These are phyloP conservation scores for Tricholoma sp. DNA, from an alignment of 768 basidiomycete genomes.

Conservation along the genomic window DNA sequence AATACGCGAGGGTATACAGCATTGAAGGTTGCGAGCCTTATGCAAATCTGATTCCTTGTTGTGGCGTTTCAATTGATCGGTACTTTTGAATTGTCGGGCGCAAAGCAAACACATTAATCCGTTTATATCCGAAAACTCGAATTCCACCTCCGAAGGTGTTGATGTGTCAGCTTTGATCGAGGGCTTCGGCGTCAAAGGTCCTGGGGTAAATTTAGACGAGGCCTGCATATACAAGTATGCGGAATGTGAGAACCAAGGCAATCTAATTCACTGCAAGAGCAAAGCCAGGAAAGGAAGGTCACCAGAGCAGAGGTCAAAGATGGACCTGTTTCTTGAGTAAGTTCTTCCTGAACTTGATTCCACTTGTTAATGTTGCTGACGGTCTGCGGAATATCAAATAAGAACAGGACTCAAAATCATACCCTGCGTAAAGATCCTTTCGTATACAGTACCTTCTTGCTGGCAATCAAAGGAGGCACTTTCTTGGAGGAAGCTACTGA, in stretches of 20 bases:
- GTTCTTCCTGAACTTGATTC: conserved; percentile 93
- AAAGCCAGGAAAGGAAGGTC: conserved; percentile 26
- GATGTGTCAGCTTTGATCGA: conserved; percentile 18
- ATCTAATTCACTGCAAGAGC: conserved; percentile 13
- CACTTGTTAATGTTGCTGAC: conserved; percentile 92
- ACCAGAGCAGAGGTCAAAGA: conserved; percentile 26
- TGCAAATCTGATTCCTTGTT: conserved; percentile 93
- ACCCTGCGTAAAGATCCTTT: conserved; percentile 1
- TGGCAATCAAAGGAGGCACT: conserved; percentile 78
- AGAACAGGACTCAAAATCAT: not conserved
- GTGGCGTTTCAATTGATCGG: conserved; percentile 84
- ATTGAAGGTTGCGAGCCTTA: conserved; percentile 63
- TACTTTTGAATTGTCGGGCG: conserved; percentile 85
- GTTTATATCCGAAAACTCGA: conserved; percentile 76
- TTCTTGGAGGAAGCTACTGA: conserved; percentile 49
- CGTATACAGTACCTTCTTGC: conserved; percentile 63
- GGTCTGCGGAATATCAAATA: conserved; percentile 43
- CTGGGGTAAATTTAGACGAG: conserved; percentile 12
- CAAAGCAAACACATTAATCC: conserved; percentile 86
- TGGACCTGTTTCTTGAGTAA: conserved; percentile 43
- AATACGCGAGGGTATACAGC: conserved; percentile 25
- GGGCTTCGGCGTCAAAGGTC: conserved; percentile 14
- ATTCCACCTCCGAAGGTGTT: conserved; percentile 51
- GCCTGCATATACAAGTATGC: conserved; percentile 21
- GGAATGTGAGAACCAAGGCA: conserved; percentile 22